Evolutionary conservation across 768 basidiomycete species (phyloP).

Genomic region (Tubosaeta sp.): DNA sequence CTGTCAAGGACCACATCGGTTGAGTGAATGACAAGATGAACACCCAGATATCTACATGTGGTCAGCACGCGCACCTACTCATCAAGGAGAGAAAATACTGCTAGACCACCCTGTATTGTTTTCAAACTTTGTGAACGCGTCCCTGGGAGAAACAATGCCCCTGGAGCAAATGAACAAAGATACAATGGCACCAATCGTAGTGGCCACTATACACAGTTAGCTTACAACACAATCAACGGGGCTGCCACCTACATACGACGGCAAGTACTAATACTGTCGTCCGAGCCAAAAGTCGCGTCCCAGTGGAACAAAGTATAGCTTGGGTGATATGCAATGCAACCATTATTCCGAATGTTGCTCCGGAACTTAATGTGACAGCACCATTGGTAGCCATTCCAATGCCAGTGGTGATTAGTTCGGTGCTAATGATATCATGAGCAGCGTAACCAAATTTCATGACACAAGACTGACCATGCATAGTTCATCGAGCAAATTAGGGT

Average conservation of each 20-base stretch:
- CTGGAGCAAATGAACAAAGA: slow-evolving; percentile 18
- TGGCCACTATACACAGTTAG: slow-evolving; percentile 7
- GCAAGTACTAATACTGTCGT: slow-evolving; percentile 16
- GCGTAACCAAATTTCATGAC: background rate
- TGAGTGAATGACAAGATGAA: slow-evolving; percentile 25
- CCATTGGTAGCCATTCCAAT: slow-evolving; percentile 24
- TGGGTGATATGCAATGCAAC: slow-evolving; percentile 14
- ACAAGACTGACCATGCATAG: slow-evolving; percentile 14
- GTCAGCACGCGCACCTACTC: background rate
- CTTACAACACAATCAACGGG: background rate
- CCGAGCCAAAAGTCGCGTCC: slow-evolving; percentile 14
- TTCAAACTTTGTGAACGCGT: slow-evolving; percentile 23
- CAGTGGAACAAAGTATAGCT: slow-evolving; percentile 17
- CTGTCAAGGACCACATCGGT: slow-evolving; percentile 24
- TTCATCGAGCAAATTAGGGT: slow-evolving; percentile 24
- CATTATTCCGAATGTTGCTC: slow-evolving; percentile 21
- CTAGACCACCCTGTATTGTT: slow-evolving; percentile 24
- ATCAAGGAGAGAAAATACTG: slow-evolving; percentile 3
- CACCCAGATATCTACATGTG: slow-evolving; percentile 16
- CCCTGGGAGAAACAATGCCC: slow-evolving; percentile 12
- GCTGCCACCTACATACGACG: slow-evolving; percentile 11
- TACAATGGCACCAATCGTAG: slow-evolving; percentile 7
- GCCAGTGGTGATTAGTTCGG: slow-evolving; percentile 17
- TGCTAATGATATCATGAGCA: slow-evolving; percentile 4
- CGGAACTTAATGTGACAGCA: slow-evolving; percentile 14